Evolutionary conservation across 805 yeast genomes (phyloP).

Genomic region (Candida odintsovae): DNA sequence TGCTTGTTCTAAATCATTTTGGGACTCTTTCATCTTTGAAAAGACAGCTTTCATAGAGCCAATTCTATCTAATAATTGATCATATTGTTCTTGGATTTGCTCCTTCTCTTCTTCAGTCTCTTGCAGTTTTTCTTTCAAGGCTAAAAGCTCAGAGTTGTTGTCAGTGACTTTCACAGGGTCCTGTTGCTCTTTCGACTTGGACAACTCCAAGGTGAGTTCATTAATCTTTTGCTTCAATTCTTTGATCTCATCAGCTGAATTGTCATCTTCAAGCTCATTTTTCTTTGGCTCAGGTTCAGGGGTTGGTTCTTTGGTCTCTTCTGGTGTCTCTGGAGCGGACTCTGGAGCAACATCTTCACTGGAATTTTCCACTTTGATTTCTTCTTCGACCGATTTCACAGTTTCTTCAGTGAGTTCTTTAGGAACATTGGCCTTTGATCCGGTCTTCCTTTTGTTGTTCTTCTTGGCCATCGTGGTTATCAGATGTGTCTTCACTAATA

Average conservation of each 20-base stretch:
- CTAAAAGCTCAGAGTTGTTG: background rate
- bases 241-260: constrained; percentile 1
- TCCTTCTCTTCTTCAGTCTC: constrained; percentile 46
- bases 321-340: constrained; percentile 4
- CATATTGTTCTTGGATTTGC: constrained; percentile 53
- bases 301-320: constrained; percentile 6
- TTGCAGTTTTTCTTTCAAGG: constrained; percentile 26
- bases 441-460: constrained; percentile 12
- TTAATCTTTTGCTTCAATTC: constrained; percentile 9
- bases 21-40: constrained; percentile 66
- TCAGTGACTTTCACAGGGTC: constrained; percentile 2
- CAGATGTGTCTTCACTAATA: background rate
- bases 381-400: constrained; percentile 3
- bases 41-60: constrained; percentile 72
- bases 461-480: constrained; percentile 15
- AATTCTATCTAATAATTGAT: constrained; percentile 52
- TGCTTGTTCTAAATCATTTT: constrained; percentile 51
- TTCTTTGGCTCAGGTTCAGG: constrained; percentile 4
- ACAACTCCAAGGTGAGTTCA: constrained; percentile 9
- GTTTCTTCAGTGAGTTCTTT: constrained; percentile 1
- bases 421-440: background rate
- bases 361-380: background rate
- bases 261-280: background rate
- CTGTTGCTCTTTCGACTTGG: background rate
- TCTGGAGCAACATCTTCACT: constrained; percentile 1